Evolutionary conservation across 2,329 filamentous ascomycete genomes (phyloP).

Genomic region (Ophiostoma piceae): DNA sequence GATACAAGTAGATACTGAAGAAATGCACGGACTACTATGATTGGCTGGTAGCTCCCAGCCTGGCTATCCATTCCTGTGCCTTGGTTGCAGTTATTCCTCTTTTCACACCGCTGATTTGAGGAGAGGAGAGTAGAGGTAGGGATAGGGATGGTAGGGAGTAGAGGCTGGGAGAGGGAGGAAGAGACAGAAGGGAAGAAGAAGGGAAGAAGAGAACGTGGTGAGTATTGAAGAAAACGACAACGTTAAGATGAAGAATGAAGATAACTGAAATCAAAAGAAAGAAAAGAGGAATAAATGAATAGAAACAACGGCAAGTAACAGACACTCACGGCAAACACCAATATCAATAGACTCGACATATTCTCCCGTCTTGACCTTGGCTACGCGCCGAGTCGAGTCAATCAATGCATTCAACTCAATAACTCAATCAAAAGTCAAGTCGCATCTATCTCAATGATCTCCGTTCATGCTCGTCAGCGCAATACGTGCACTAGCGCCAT

Average conservation of each 20-base stretch:
- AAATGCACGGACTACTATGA: neutral
- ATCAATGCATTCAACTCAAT: no score
- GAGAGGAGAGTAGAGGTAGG: neutral
- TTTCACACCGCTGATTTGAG: neutral
- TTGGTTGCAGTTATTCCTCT: neutral
- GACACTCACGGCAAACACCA: no score
- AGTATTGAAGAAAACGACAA: neutral
- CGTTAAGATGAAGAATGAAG: neutral
- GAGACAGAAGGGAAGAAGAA: neutral
- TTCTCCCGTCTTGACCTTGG: no score
- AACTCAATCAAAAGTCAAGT: no score
- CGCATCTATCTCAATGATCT: neutral
- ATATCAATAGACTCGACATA: no score
- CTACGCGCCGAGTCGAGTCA: no score
- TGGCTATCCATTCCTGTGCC: conserved; percentile 2
- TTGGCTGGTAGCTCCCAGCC: neutral
- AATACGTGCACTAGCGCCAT: neutral
- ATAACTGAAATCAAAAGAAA: neutral
- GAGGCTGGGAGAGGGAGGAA: no score
- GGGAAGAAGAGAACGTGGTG: neutral
- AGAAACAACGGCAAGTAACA: no score
- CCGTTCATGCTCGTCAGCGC: neutral
- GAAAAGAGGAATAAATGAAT: neutral
- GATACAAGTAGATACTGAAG: neutral
- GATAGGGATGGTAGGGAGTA: no score